A percentile compares a stretch with the other conserved stretches of the same genome.
These are phyloP conservation scores for Melanogaster broomeanus DNA, from an alignment of 768 basidiomycete genomes.

Conservation along the genomic window DNA sequence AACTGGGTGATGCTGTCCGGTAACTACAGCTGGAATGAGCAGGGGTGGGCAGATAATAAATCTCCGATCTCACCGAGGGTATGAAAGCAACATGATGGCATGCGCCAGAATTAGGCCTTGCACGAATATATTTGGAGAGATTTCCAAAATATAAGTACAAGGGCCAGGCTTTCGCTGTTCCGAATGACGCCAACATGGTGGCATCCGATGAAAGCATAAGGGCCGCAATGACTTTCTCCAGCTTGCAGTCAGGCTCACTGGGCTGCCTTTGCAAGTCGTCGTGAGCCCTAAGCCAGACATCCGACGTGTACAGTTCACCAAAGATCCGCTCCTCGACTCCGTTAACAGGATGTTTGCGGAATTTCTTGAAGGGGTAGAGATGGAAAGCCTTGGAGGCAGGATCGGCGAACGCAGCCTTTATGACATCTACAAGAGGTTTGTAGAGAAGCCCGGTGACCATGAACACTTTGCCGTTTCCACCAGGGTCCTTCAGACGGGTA, in stretches of 20 bases:
- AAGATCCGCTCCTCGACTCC: conserved; percentile 7
- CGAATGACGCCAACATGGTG: no score
- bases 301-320: conserved; percentile 21
- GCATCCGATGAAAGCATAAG: neutral
- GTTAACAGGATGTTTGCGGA: conserved; percentile 3
- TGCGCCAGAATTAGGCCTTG: neutral
- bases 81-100: conserved; percentile 6
- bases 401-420: conserved; percentile 10
- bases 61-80: neutral
- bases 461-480: neutral
- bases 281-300: conserved; percentile 14
- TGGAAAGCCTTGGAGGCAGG: conserved; percentile 13
- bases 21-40: neutral
- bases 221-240: conserved; percentile 5
- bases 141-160: conserved; percentile 5
- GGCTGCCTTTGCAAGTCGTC: conserved; percentile 16
- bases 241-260: conserved; percentile 6
- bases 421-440: conserved; percentile 11
- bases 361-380: conserved; percentile 23
- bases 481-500: neutral
- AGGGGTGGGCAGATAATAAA: no score
- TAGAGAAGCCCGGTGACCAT: conserved; percentile 12
- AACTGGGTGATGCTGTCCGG: neutral
- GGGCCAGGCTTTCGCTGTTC: neutral
- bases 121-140: conserved; percentile 3